Conservation (phyloP, 805 yeast species). For the Kluyveromyces dobzhanskii region DNA sequence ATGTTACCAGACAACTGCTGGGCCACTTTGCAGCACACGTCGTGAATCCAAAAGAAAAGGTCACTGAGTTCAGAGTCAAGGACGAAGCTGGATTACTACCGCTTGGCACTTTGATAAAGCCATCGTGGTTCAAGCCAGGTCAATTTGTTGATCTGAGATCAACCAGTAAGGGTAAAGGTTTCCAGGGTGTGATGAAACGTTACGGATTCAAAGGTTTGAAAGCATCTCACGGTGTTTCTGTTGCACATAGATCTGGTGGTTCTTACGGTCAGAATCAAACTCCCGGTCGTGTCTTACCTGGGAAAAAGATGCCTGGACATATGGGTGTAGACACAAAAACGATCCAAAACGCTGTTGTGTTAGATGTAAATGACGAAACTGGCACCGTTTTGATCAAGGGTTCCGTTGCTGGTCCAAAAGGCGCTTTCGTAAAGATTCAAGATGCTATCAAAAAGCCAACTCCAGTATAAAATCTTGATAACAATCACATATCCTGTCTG, state of each 20-base stretch:
- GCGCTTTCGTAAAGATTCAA: conserved; percentile 60
- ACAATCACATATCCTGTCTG: too few relatives aligned
- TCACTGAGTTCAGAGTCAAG: conserved; percentile 75
- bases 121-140: conserved; percentile 78
- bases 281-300: conserved; percentile 94
- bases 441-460: conserved; percentile 57
- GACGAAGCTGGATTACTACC: conserved; percentile 58
- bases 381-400: conserved; percentile 85
- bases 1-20: conserved; percentile 55
- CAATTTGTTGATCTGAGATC: conserved; percentile 78
- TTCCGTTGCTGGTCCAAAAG: conserved; percentile 82
- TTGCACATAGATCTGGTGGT: conserved; percentile 92
- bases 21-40: conserved; percentile 73
- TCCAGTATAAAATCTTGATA: conserved; percentile 1
- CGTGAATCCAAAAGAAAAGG: conserved; percentile 72
- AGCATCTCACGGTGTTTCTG: conserved; percentile 94
- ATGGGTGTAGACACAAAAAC: conserved; percentile 79
- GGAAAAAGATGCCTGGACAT: conserved; percentile 97
- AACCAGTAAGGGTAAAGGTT: conserved; percentile 87
- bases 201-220: conserved; percentile 81
- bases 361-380: conserved; percentile 71
- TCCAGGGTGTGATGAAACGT: conserved; percentile 97
- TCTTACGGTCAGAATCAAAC: conserved; percentile 93
- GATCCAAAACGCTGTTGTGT: conserved; percentile 62
- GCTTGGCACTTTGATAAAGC: conserved; percentile 67